phyloP scores from a whole-genome alignment of 805 yeast species.

The Yarrowia porcina region DNA sequence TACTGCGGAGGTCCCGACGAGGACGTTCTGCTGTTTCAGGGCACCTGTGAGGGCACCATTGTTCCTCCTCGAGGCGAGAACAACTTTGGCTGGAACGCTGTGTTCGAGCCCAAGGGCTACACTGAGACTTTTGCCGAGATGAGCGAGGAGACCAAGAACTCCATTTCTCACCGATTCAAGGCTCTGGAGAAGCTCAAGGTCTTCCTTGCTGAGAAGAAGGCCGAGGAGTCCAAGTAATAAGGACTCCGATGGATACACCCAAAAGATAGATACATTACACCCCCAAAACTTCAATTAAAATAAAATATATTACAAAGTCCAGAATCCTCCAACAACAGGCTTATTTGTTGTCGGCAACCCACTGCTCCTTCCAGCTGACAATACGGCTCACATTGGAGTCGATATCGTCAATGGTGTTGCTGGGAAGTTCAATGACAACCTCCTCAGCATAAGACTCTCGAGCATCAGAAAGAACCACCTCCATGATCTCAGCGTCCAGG shows the following conservation, averaged over 20 bases:
- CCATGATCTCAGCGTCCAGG: slow-evolving; percentile 96
- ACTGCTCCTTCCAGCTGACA: slow-evolving; percentile 65
- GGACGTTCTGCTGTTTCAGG: slow-evolving; percentile 77
- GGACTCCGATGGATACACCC: not conserved
- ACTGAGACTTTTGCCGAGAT: slow-evolving; percentile 83
- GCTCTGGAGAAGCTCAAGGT: slow-evolving; percentile 73
- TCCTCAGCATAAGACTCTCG: slow-evolving; percentile 73
- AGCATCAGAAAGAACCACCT: slow-evolving; percentile 83
- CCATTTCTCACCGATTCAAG: slow-evolving; percentile 80
- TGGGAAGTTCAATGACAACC: slow-evolving; percentile 74
- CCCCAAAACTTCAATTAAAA: not conserved
- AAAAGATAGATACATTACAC: not conserved
- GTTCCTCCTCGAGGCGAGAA: slow-evolving; percentile 76
- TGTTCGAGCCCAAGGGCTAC: slow-evolving; percentile 78
- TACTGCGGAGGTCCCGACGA: slow-evolving; percentile 78
- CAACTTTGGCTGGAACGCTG: slow-evolving; percentile 91
- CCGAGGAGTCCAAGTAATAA: slow-evolving; percentile 2
- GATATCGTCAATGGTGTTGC: slow-evolving; percentile 71
- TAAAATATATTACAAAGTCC: slow-evolving; percentile 9
- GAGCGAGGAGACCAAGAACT: slow-evolving; percentile 71
- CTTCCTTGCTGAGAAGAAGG: slow-evolving; percentile 38
- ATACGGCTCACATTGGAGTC: slow-evolving; percentile 81
- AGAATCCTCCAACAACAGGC: not conserved
- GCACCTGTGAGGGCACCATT: slow-evolving; percentile 74
- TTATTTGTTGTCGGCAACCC: slow-evolving; percentile 55